Percentiles rank a stretch among this genome's conserved stretches.
phyloP scores from a whole-genome alignment of 139 green algal species.

The Micromonas pusilla region DNA sequence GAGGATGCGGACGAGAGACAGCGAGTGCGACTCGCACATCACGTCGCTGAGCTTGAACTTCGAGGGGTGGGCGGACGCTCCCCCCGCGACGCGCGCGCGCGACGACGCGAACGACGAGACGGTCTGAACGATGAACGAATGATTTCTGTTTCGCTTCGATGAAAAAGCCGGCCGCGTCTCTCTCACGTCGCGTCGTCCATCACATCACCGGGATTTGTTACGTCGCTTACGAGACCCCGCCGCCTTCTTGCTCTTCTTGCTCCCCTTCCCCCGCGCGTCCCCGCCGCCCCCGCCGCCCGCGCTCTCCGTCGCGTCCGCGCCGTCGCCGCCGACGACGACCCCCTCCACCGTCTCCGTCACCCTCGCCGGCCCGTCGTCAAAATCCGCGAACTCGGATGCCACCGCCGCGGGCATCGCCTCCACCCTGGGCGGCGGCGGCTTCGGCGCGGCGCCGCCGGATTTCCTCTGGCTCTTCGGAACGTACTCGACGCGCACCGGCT shows the following conservation, averaged over 20 bases:
- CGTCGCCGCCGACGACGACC: not conserved
- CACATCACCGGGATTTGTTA: no score
- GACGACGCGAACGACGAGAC: no score
- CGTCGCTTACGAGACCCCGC: no score
- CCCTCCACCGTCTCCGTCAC: not conserved
- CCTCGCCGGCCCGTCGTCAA: conserved; percentile 12
- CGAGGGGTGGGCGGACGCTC: no score
- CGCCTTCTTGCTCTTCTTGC: not conserved
- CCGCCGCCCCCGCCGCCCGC: not conserved
- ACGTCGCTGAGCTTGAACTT: no score
- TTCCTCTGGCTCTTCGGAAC: conserved; percentile 10
- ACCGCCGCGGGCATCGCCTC: not conserved
- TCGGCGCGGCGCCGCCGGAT: not conserved
- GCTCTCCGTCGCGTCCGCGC: not conserved
- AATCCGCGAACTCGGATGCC: conserved; percentile 14
- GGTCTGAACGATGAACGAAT: no score
- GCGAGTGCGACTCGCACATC: no score
- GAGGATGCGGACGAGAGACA: no score
- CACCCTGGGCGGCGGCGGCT: conserved; percentile 9
- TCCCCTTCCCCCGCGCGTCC: not conserved
- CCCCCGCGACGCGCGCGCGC: no score
- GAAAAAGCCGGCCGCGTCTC: no score
- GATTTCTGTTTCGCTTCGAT: no score
- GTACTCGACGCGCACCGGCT: conserved; percentile 20
- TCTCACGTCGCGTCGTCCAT: no score